A percentile compares a stretch with the other conserved stretches of the same genome.
Evolutionary conservation across 257 asterid genomes (phyloP).

Genomic region (Solanum ahanhuiri): DNA sequence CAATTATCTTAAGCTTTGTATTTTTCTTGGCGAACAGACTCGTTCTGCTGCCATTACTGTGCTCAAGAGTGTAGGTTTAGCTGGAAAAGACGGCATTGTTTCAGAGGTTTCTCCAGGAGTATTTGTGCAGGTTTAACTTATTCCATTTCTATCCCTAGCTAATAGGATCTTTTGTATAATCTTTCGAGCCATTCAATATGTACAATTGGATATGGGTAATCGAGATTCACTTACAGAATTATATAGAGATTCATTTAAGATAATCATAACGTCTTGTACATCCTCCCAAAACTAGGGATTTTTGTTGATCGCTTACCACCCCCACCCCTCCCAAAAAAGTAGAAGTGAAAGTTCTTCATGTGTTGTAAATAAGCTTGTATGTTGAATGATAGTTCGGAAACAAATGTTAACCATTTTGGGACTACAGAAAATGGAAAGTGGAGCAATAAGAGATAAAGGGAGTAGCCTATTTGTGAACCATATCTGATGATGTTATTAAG

Average conservation of each 20-base stretch:
- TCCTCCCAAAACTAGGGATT: not conserved
- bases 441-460: not conserved
- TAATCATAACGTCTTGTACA: not conserved
- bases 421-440: not conserved
- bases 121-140: conserved; percentile 65
- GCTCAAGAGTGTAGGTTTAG: conserved; percentile 64
- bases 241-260: not conserved
- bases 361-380: not conserved
- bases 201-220: not conserved
- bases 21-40: conserved; percentile 35
- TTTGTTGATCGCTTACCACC: not conserved
- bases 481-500: not conserved
- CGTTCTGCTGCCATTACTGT: conserved; percentile 76
- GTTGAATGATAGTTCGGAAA: not conserved
- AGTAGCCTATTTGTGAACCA: not conserved
- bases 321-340: not conserved
- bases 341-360: not conserved
- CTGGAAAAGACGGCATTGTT: conserved; percentile 67
- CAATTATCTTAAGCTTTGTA: conserved; percentile 4
- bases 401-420: not conserved
- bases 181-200: not conserved
- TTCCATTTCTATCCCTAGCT: not conserved
- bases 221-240: not conserved
- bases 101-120: conserved; percentile 89
- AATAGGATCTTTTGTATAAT: not conserved